phyloP scores from a whole-genome alignment of 108 stramenopile genomes.

The Phaeodactylum tricornutum region DNA sequence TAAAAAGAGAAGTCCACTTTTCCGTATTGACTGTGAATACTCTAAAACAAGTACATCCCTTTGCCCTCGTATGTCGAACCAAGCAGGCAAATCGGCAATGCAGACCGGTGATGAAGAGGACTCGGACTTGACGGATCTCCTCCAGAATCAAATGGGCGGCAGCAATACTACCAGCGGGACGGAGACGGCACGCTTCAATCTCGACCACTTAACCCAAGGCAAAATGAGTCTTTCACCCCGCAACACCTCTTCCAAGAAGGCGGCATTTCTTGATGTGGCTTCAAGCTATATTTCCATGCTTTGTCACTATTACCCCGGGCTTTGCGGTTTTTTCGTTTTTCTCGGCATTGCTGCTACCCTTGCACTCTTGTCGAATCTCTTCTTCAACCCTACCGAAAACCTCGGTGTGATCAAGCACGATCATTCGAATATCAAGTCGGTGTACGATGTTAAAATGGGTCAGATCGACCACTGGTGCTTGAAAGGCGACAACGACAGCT shows the following conservation, averaged over 20 bases:
- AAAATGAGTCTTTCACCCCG: not conserved
- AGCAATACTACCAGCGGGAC: too few relatives aligned
- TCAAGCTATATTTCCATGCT: not conserved
- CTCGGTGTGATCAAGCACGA: slow-evolving; percentile 45
- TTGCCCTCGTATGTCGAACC: too few relatives aligned
- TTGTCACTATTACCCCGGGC: not conserved
- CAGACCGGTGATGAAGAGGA: too few relatives aligned
- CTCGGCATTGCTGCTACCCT: not conserved
- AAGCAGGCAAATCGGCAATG: too few relatives aligned
- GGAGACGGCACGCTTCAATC: too few relatives aligned
- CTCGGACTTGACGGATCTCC: too few relatives aligned
- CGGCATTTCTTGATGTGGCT: not conserved
- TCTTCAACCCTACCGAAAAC: slow-evolving; percentile 43
- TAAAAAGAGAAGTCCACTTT: not conserved
- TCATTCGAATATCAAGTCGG: slow-evolving; percentile 30
- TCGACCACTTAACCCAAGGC: not conserved
- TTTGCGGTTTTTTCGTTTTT: not conserved
- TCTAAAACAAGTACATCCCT: too few relatives aligned
- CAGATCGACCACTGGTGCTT: slow-evolving; percentile 58
- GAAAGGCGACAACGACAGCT: slow-evolving; percentile 46
- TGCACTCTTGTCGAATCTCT: not conserved
- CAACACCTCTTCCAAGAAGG: too few relatives aligned
- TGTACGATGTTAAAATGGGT: slow-evolving; percentile 43
- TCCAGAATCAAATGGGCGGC: too few relatives aligned
- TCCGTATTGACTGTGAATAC: too few relatives aligned